phyloP scores from a whole-genome alignment of 2,329 filamentous ascomycete genomes.

The Dendrostoma leiphaemia region DNA sequence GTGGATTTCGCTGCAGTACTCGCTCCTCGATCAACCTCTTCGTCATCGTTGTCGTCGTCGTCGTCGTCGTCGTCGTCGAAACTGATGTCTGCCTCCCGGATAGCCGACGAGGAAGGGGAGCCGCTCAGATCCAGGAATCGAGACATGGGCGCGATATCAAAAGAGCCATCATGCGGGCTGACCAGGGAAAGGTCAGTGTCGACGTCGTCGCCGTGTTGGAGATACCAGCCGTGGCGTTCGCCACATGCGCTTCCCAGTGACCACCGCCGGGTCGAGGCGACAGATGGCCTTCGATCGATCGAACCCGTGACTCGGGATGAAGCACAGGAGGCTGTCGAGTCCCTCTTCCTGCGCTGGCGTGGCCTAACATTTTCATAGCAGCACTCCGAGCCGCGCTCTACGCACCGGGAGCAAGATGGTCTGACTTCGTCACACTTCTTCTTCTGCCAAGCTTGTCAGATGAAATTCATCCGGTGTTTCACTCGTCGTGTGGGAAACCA shows the following conservation, averaged over 20 bases:
- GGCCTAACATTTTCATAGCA: slow-evolving; percentile 48
- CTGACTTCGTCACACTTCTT: slow-evolving; percentile 57
- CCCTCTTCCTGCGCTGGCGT: slow-evolving; percentile 39
- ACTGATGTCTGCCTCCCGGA: slow-evolving; percentile 6
- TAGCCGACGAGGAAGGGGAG: neutral
- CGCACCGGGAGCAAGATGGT: slow-evolving; percentile 49
- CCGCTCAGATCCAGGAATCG: slow-evolving; percentile 8
- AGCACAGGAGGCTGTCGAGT: slow-evolving; percentile 26
- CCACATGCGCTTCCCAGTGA: slow-evolving; percentile 14
- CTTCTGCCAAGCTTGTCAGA: slow-evolving; percentile 38
- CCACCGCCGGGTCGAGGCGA: slow-evolving; percentile 28
- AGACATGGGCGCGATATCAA: slow-evolving; percentile 12
- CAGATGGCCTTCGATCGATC: slow-evolving; percentile 12
- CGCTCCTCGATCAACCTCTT: neutral
- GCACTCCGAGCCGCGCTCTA: slow-evolving; percentile 47
- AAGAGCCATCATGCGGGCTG: slow-evolving; percentile 16
- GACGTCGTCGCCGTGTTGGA: neutral
- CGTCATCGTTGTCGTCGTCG: neutral
- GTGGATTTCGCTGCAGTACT: neutral
- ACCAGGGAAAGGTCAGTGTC: slow-evolving; percentile 11
- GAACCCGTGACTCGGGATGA: slow-evolving; percentile 15
- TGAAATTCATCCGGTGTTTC: neutral
- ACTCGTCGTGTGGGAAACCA: slow-evolving; percentile 1
- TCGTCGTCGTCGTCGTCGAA: slow-evolving; percentile 18
- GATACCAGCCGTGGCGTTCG: slow-evolving; percentile 14